Conservation (phyloP, 2,329 filamentous ascomycete genomes). For the Pseudonectria foliicola region DNA sequence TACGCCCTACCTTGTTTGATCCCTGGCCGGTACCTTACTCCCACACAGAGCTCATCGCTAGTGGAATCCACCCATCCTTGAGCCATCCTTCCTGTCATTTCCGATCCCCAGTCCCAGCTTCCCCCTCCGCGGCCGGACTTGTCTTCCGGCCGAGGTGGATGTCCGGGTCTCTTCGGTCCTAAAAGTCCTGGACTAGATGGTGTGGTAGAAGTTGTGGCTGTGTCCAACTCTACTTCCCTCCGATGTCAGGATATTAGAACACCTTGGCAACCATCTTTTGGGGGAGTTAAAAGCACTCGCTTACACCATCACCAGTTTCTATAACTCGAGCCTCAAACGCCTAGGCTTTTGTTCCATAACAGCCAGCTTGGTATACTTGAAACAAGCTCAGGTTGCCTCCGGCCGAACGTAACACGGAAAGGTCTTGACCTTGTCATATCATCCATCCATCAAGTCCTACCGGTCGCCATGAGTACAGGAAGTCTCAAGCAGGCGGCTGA, state of each 20-base stretch:
- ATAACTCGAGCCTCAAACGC: too few species aligned
- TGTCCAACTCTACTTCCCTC: too few species aligned
- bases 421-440: too few species aligned
- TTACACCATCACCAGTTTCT: too few species aligned
- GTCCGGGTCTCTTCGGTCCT: constrained; percentile 21
- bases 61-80: constrained; percentile 5
- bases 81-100: constrained; percentile 3
- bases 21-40: too few species aligned
- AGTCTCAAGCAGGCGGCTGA: constrained; percentile 51
- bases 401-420: neutral
- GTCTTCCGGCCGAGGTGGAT: constrained; percentile 17
- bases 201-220: neutral
- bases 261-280: too few species aligned
- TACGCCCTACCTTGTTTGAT: too few species aligned
- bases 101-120: constrained; percentile 9
- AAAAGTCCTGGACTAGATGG: constrained; percentile 6
- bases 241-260: too few species aligned
- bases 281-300: too few species aligned
- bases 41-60: too few species aligned
- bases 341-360: neutral
- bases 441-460: too few species aligned
- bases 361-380: neutral
- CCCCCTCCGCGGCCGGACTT: constrained; percentile 14
- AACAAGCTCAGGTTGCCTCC: neutral
- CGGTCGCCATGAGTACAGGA: constrained; percentile 35